Evolutionary conservation across 139 green algal genomes (phyloP).

Genomic region (Volvox africanus): DNA sequence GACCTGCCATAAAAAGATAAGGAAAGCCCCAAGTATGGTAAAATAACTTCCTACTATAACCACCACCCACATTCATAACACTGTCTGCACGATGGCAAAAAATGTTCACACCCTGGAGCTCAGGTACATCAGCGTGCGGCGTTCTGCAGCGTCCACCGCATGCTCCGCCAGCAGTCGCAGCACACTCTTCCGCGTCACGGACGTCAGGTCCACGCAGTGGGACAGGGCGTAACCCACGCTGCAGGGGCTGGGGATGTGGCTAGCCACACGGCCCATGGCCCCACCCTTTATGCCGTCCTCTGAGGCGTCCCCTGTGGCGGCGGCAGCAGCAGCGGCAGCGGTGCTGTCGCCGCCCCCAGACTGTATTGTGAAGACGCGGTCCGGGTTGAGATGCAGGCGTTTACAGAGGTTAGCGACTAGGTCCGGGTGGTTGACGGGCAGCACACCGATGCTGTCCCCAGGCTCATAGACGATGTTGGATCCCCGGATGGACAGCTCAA

Average conservation of each 20-base stretch:
- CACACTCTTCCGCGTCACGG: constrained; percentile 83
- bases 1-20: no score
- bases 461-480: constrained; percentile 82
- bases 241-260: constrained; percentile 85
- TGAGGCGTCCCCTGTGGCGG: background rate
- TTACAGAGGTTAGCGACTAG: constrained; percentile 51
- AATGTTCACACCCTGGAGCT: constrained; percentile 1
- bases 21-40: no score
- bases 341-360: no score
- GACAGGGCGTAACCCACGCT: constrained; percentile 80
- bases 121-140: constrained; percentile 61
- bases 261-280: background rate
- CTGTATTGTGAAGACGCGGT: constrained; percentile 8
- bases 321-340: background rate
- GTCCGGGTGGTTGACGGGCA: constrained; percentile 64
- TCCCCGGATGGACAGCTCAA: constrained; percentile 83
- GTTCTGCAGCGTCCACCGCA: constrained; percentile 77
- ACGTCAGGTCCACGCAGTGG: constrained; percentile 80
- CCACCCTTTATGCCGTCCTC: background rate
- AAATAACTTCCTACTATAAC: no score
- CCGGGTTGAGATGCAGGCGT: constrained; percentile 31
- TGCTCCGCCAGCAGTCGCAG: constrained; percentile 91
- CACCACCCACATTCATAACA: no score
- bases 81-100: no score
- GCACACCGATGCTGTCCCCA: constrained; percentile 90